Conservation (phyloP, 2,329 filamentous ascomycete genomes). For the Aspergillus viridinutans region DNA sequence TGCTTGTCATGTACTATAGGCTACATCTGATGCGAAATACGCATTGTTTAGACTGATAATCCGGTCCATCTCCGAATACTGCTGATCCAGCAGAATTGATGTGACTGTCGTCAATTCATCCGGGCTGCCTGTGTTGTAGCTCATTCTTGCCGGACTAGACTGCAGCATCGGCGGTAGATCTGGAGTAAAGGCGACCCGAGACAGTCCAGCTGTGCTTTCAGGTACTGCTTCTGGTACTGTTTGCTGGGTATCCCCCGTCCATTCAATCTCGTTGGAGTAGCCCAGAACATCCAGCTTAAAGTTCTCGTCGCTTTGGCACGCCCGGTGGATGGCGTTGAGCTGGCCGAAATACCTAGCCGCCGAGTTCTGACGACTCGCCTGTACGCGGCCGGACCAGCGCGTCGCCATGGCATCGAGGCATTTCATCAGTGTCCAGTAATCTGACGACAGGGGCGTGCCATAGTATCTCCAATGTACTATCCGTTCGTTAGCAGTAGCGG, state of each 20-base stretch:
- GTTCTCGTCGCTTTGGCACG: conserved; percentile 1
- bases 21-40: not conserved
- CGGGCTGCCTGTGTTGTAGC: conserved; percentile 1
- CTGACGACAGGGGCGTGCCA: conserved; percentile 13
- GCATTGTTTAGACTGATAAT: conserved; percentile 17
- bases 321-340: not conserved
- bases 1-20: not conserved
- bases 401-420: conserved; percentile 20
- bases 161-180: not conserved
- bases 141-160: not conserved
- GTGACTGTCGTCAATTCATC: conserved; percentile 22
- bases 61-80: conserved; percentile 25
- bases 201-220: not conserved
- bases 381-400: conserved; percentile 9
- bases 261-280: conserved; percentile 9
- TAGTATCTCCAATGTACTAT: conserved; percentile 25
- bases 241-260: not conserved
- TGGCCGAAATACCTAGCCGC: conserved; percentile 6
- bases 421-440: conserved; percentile 20
- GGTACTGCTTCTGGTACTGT: too few relatives aligned
- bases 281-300: conserved; percentile 6
- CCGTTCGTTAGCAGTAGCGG: not conserved
- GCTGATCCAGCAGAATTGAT: conserved; percentile 20
- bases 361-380: not conserved
- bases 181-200: not conserved